phyloP scores from a whole-genome alignment of 768 basidiomycete genomes.

The Lentinula aciculospora region DNA sequence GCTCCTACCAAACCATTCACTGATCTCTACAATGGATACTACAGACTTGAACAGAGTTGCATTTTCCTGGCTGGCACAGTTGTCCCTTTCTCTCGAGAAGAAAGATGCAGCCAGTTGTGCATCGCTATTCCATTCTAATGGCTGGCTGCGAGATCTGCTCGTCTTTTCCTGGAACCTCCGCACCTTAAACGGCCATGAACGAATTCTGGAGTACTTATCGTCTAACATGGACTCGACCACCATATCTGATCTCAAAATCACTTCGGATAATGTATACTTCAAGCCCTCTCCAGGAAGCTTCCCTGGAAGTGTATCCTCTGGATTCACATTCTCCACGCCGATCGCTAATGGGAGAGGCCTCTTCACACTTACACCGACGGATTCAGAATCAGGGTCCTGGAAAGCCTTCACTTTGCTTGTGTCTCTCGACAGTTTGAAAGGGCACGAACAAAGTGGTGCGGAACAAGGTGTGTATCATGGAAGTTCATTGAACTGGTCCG shows the following conservation, averaged over 20 bases:
- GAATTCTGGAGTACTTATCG: constrained; percentile 27
- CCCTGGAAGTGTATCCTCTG: constrained; percentile 23
- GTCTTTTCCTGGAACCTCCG: constrained; percentile 39
- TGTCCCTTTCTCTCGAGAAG: not conserved
- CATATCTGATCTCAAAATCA: constrained; percentile 22
- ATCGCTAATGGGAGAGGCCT: constrained; percentile 27
- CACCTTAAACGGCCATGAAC: constrained; percentile 25
- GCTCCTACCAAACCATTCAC: too few species aligned
- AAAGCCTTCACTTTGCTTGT: constrained; percentile 30
- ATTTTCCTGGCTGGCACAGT: constrained; percentile 13
- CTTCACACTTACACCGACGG: constrained; percentile 23
- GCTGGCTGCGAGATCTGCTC: constrained; percentile 37
- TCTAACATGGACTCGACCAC: not conserved
- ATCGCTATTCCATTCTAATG: constrained; percentile 24
- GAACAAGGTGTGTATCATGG: constrained; percentile 26
- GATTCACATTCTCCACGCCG: constrained; percentile 30
- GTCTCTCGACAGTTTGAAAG: constrained; percentile 25
- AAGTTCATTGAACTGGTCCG: constrained; percentile 27
- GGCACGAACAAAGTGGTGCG: constrained; percentile 27
- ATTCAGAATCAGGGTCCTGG: constrained; percentile 21
- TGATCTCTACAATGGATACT: not conserved
- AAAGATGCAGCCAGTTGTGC: constrained; percentile 15
- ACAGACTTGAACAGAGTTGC: not conserved
- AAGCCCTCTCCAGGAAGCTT: constrained; percentile 11
- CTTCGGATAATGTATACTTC: constrained; percentile 12